These are phyloP conservation scores for Strobilomyces echinocephalus DNA, from an alignment of 768 basidiomycete genomes.

Conservation along the genomic window DNA sequence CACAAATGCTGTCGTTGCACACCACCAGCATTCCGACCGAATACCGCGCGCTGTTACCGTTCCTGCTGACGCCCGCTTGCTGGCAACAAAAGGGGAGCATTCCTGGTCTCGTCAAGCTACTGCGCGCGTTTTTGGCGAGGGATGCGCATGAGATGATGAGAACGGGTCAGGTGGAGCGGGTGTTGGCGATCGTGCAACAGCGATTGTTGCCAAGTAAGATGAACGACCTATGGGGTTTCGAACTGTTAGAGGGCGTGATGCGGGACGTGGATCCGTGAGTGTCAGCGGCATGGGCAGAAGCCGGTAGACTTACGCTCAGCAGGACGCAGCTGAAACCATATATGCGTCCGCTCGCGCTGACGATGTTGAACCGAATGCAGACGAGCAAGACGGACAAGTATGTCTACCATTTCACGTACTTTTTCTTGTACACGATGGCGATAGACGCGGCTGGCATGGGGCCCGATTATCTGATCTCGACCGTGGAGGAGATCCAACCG, in stretches of 20 bases:
- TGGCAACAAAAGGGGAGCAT: slow-evolving; percentile 96
- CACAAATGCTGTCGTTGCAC: slow-evolving; percentile 91
- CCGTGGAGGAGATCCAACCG: slow-evolving; percentile 79
- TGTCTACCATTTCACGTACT: slow-evolving; percentile 74
- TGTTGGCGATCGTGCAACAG: slow-evolving; percentile 88
- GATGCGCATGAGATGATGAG: slow-evolving; percentile 65
- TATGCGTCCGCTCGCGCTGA: slow-evolving; percentile 69
- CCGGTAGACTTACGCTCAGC: neutral
- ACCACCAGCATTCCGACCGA: slow-evolving; percentile 57
- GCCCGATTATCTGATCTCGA: slow-evolving; percentile 75
- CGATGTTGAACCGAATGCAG: slow-evolving; percentile 81
- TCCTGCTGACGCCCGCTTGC: slow-evolving; percentile 76
- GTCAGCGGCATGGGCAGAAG: neutral
- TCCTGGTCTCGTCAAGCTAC: slow-evolving; percentile 84
- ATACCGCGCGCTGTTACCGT: slow-evolving; percentile 75
- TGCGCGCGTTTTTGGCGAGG: slow-evolving; percentile 76
- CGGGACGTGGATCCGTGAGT: slow-evolving; percentile 72
- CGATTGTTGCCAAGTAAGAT: slow-evolving; percentile 80
- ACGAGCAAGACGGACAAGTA: slow-evolving; percentile 86
- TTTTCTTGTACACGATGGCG: slow-evolving; percentile 72
- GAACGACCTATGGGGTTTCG: slow-evolving; percentile 90
- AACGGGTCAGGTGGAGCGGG: slow-evolving; percentile 65
- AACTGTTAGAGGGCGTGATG: slow-evolving; percentile 76
- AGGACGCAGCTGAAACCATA: slow-evolving; percentile 67
- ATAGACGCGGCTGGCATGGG: slow-evolving; percentile 67